phyloP scores from a whole-genome alignment of 2,329 filamentous ascomycete genomes.

The Stromatinia cepivora region DNA sequence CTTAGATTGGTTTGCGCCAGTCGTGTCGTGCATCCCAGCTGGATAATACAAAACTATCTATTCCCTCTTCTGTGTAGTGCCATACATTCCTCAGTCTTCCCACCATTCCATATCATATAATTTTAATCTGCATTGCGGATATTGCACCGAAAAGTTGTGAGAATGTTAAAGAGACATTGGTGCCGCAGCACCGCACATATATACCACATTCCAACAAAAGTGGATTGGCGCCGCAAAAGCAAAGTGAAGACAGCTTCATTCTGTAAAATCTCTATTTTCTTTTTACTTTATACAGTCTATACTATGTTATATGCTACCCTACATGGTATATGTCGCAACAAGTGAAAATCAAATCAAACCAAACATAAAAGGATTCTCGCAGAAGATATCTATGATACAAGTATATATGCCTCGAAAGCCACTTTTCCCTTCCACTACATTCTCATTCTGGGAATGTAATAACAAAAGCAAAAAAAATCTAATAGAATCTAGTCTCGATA shows the following conservation, averaged over 20 bases:
- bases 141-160: too few relatives aligned
- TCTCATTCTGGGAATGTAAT: background rate
- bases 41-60: background rate
- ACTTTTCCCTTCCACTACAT: background rate
- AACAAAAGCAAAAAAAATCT: background rate
- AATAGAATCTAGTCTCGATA: background rate
- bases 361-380: background rate
- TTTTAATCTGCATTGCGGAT: too few relatives aligned
- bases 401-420: background rate
- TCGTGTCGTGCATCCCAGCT: background rate
- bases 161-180: too few relatives aligned
- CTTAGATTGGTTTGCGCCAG: background rate
- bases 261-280: background rate
- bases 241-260: background rate
- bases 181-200: too few relatives aligned
- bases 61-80: background rate
- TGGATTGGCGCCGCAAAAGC: background rate
- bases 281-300: background rate
- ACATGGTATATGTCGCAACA: background rate
- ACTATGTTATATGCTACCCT: background rate
- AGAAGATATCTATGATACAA: background rate
- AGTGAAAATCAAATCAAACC: background rate
- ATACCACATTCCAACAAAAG: background rate
- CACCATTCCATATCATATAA: background rate
- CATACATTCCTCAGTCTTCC: background rate